A percentile compares a stretch with the other conserved stretches of the same genome.
Conservation (phyloP, 2,329 filamentous ascomycete species). For the Dactylonectria estremocensis region DNA sequence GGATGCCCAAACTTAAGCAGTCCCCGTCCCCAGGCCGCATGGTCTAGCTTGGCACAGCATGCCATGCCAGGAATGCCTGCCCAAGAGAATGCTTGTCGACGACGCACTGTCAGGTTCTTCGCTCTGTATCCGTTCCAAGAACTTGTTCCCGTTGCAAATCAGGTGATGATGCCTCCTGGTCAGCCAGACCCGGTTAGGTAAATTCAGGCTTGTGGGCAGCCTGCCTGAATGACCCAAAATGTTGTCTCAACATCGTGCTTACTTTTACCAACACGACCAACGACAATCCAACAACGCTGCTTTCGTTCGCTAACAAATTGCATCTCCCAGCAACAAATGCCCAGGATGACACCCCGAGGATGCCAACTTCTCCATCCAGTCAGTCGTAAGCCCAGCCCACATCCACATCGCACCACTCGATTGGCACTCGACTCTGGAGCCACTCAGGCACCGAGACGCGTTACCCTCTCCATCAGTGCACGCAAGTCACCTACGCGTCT, state of each 20-base stretch:
- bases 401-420: constrained; percentile 16
- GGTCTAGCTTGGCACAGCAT: constrained; percentile 16
- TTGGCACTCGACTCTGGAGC: constrained; percentile 5
- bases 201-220: constrained; percentile 4
- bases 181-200: constrained; percentile 17
- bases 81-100: constrained; percentile 12
- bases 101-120: constrained; percentile 7
- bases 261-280: constrained; percentile 12
- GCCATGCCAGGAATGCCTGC: constrained; percentile 27
- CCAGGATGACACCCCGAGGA: constrained; percentile 12
- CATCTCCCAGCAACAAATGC: constrained; percentile 20
- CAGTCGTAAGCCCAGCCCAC: constrained; percentile 27
- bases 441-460: constrained; percentile 24
- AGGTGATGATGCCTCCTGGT: not conserved
- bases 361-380: constrained; percentile 19
- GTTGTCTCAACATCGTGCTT: constrained; percentile 1
- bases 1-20: constrained; percentile 14
- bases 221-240: not conserved
- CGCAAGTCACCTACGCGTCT: constrained; percentile 32
- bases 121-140: not conserved
- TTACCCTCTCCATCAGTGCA: constrained; percentile 24
- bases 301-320: constrained; percentile 7
- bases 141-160: constrained; percentile 19
- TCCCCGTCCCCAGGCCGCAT: constrained; percentile 16
- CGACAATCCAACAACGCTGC: constrained; percentile 16